Evolutionary conservation across 2,329 filamentous ascomycete genomes (phyloP), one percentile per base, ranked within the genome.

Genomic region (Neofusicoccum parvum): DNA sequence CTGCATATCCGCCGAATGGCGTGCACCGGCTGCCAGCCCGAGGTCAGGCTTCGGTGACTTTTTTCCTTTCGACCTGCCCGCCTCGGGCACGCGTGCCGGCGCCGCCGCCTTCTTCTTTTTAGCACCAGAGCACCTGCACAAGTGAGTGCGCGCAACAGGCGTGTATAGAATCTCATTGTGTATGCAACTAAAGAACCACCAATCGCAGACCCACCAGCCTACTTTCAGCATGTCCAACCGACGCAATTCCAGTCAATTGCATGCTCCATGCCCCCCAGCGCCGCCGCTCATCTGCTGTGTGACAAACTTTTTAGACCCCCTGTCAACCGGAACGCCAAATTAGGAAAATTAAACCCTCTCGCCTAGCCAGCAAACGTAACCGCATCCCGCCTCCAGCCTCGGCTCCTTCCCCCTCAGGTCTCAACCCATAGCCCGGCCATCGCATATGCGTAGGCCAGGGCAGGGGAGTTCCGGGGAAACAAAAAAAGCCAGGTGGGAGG

Each of bases 301-400:
- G 56, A 60, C 56, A 60, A 45, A 60, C 32, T 34, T 60, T 60
- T 60, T 60, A 11, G 37, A n/a, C 43, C 56, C 27, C 56, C 12
- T 48, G 43, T 39, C 56, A 32, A 32, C 14, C 41, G 11, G 17
- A 48, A 60, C 56, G 56, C 56, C 56, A 20, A 37, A 48, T 37
- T 32, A 60, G 56, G 56, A 60, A 60, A 60, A 49, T 60, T 48
- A 48, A 60, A 60, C 56, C 54, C 14, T 36, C 39, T 46, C 54
- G 54, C 39, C 15, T n/a, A 59, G 54, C 41, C 41, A 37, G 56
- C 27, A 48, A 60, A 48, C 56, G 56, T 60, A 60, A 60, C 23
- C 54, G 17, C 41, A 27, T 3, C 15, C 43, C 56, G 43, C 41
- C 6, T 45, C 39, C 15, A 36, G 56, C 43, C 43, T 48, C 37